Base-by-base conservation (phyloP, 2,329 filamentous ascomycete species). In the Aureobasidium sp. region DNA sequence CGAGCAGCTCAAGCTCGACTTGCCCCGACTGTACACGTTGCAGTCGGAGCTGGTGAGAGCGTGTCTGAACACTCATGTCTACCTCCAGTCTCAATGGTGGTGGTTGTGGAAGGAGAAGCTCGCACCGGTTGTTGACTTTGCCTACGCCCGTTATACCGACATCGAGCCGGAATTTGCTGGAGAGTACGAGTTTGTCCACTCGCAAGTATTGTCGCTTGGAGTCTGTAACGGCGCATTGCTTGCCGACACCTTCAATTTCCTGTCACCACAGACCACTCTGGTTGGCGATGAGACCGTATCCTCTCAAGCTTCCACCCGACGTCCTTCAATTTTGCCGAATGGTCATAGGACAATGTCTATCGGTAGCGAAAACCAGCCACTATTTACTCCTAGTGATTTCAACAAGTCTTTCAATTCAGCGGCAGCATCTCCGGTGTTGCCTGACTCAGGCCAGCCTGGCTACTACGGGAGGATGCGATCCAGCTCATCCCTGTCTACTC, bases 1-100 rank as follows among this genome's bases (percentile, higher is more conserved):
- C 71, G 90, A 96, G 65, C 91, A 93, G 0, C 80, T 97, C 64
- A 97, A 96, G 75, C 88, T 93, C 67, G 93, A 97, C 72, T 81
- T 99, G 51, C 93, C 93, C 1, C 87, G 87, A 71, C 82, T 99
- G 17, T 96, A 94, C 57, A 77, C 79, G 8, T 77, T 94, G 66
- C 97, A 93, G 1, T 90, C 90, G 65, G 89, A 87, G 68, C 79
- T 97, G 64, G 91, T 94, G 69, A 89, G 91, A 69, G 87, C 89
- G 27, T 93, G 90, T 69, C 80, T 96, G 47, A 84, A 83, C 62
- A 91, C 91, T 69, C 91, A 97, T 70, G 85, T 97, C 67, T 86
- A 88, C 66, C 87, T 96, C 50, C 92, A 97, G 74, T 82, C 85
- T 20, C 82, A 84, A 53, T 99, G 93, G 93, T 92, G 87, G 72